Conservation (phyloP, 352 stramenopile species). For the Globisporangium cederbergense region DNA sequence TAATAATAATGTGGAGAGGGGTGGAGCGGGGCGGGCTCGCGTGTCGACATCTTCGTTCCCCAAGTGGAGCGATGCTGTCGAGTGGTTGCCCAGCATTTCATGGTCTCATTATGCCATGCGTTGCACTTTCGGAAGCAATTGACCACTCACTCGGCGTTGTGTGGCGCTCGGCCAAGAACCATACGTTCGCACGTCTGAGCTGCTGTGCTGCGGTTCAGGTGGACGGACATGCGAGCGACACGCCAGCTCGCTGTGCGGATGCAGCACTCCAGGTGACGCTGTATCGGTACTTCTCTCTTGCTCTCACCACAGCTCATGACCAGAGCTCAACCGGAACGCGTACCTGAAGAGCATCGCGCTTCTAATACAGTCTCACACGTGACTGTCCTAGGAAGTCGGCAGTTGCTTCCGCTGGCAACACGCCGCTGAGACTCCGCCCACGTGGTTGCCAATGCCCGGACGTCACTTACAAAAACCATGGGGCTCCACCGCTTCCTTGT, state of each 20-base stretch:
- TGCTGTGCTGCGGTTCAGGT: no score
- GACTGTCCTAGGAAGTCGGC: neutral
- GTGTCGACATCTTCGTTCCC: neutral
- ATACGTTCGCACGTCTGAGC: neutral
- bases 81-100: neutral
- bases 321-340: no score
- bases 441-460: neutral
- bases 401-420: neutral
- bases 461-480: neutral
- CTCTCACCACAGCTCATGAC: no score
- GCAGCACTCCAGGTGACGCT: no score
- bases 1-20: constrained; percentile 7
- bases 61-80: neutral
- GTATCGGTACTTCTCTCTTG: no score
- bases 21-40: no score
- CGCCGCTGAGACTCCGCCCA: neutral
- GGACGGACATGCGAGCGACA: no score
- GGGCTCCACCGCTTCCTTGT: neutral
- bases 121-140: neutral
- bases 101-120: neutral
- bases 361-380: neutral
- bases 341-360: neutral
- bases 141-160: neutral
- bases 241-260: no score
- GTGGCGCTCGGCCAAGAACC: neutral